phyloP scores from a whole-genome alignment of 2,329 filamentous ascomycete species.

The Capronia americana region DNA sequence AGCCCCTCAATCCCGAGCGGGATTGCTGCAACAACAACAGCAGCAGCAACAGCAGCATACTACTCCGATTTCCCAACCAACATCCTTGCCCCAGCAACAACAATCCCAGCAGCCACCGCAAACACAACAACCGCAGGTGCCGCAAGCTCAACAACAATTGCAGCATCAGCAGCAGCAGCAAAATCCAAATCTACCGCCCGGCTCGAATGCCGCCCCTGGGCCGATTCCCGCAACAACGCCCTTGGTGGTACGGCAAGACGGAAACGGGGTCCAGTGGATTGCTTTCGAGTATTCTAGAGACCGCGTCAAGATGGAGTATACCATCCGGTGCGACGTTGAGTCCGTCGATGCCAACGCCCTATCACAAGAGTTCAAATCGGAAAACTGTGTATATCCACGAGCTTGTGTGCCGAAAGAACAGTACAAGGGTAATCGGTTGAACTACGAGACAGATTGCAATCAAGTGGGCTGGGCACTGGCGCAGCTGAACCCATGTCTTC shows the following conservation, averaged over 20 bases:
- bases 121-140: slow-evolving; percentile 61
- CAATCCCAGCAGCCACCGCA: slow-evolving; percentile 58
- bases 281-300: slow-evolving; percentile 98
- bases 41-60: slow-evolving; percentile 34
- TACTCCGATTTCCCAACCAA: slow-evolving; percentile 46
- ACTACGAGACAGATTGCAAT: slow-evolving; percentile 99
- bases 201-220: slow-evolving; percentile 80
- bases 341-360: slow-evolving; percentile 91
- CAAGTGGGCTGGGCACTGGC: slow-evolving; percentile 99
- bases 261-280: slow-evolving; percentile 98
- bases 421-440: slow-evolving; percentile 92
- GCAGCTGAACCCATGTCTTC: slow-evolving; percentile 85
- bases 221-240: slow-evolving; percentile 97
- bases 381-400: slow-evolving; percentile 97
- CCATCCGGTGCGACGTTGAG: slow-evolving; percentile 96
- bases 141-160: slow-evolving; percentile 40
- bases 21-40: slow-evolving; percentile 46
- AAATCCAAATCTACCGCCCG: slow-evolving; percentile 70
- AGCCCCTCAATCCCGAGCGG: slow-evolving; percentile 1
- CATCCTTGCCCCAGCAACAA: slow-evolving; percentile 65
- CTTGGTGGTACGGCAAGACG: slow-evolving; percentile 89
- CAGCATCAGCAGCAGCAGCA: slow-evolving; percentile 52
- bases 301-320: slow-evolving; percentile 99
- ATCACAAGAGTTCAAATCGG: slow-evolving; percentile 87
- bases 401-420: slow-evolving; percentile 95